Evolutionary conservation across 805 yeast genomes (phyloP), one percentile per base, ranked within the genome.

Genomic region (Candida silvicultrix): DNA sequence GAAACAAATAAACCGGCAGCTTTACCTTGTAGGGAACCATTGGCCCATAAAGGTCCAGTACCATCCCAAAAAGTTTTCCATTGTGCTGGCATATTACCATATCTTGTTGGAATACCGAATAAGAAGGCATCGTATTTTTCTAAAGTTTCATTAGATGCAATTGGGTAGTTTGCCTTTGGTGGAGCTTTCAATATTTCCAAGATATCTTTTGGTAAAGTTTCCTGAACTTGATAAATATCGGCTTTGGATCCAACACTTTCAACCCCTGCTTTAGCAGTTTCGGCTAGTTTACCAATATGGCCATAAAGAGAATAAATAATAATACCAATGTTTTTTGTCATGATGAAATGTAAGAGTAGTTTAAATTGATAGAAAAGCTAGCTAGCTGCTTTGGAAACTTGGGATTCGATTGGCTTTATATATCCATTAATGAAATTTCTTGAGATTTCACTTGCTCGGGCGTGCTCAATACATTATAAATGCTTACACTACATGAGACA

Each of bases 281-380:
- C 77, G 37, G 94, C 92, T 58, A 85, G 59, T 41, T 71, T 67
- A 51, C 80, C 79, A 56, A 83, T 69, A 67, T 87, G 95, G 48
- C 88, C 88, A 69, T 83, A 86, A 52, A 83, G 61, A 34, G 95
- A 83, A 73, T 86, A 87, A 63, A 82, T 79, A 63, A 87, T 73
- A 54, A 87, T 81, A 41, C 89, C 90, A 45, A 82, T 73, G 67
- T 80, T 82, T 35, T 41, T 37, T 20, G 39, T 37, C 39, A 37
- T 37, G n/a, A 19, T 36, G 5, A 7, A 29, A 29, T 11, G 32
- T n/a, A n/a, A n/a, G n/a, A n/a, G n/a, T n/a, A n/a, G n/a, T n/a
- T n/a, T n/a, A n/a, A n/a, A n/a, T n/a, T n/a, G n/a, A n/a, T n/a
- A n/a, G n/a, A n/a, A n/a, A n/a, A n/a, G n/a, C n/a, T n/a, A n/a